These are phyloP conservation scores for Aegilops sharonensis DNA, from an alignment of 176 grass and related monocot genomes.

Conservation along the genomic window DNA sequence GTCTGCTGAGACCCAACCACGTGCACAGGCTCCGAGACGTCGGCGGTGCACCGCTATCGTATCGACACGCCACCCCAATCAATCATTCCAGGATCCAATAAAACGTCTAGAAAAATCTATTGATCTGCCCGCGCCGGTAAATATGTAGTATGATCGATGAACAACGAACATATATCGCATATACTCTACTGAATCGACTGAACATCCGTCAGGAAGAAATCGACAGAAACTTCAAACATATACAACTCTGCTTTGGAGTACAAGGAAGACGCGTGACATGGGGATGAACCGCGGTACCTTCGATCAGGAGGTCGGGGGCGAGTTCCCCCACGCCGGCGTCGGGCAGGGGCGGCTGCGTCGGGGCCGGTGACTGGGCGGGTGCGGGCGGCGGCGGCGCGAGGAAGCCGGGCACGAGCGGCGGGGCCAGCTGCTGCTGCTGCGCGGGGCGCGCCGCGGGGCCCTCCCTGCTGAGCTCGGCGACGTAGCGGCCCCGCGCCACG, in stretches of 20 bases:
- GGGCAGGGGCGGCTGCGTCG: slow-evolving; percentile 17
- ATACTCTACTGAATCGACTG: neutral
- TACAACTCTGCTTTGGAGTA: no score
- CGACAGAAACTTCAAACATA: neutral
- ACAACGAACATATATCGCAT: neutral
- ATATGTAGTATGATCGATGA: no score
- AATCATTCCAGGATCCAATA: slow-evolving; percentile 16
- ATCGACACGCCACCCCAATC: slow-evolving; percentile 21
- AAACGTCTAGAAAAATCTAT: neutral
- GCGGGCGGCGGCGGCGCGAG: slow-evolving; percentile 12
- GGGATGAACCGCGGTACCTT: slow-evolving; percentile 2
- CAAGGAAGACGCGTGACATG: no score
- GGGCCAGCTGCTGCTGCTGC: slow-evolving; percentile 1
- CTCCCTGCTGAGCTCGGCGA: slow-evolving; percentile 52
- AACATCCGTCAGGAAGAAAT: neutral
- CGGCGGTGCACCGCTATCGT: neutral
- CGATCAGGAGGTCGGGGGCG: neutral
- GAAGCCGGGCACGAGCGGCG: slow-evolving; percentile 4
- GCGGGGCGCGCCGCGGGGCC: slow-evolving; percentile 10
- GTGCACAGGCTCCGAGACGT: slow-evolving; percentile 26
- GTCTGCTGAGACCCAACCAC: slow-evolving; percentile 26
- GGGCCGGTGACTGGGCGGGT: neutral
- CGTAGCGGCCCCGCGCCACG: neutral
- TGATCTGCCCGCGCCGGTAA: neutral
- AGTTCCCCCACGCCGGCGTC: slow-evolving; percentile 26